Evolutionary conservation across 2,329 filamentous ascomycete species (phyloP).

Genomic region (Pseudogymnoascus sp.): DNA sequence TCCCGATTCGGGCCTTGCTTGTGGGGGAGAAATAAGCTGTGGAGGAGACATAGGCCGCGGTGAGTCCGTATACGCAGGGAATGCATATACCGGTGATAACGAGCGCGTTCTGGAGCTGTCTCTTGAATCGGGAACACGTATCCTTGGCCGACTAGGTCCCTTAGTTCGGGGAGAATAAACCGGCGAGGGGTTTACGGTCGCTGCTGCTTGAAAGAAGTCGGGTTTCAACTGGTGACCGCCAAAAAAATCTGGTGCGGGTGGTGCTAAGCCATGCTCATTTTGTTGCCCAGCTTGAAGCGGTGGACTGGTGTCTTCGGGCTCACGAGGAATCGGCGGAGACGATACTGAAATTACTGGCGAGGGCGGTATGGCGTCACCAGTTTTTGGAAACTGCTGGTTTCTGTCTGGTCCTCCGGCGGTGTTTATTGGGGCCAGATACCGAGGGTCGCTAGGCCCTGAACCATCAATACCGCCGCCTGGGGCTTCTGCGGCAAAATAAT

Average conservation of each 20-base stretch:
- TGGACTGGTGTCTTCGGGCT: slow-evolving; percentile 31
- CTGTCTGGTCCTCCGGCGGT: slow-evolving; percentile 15
- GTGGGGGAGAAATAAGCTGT: neutral
- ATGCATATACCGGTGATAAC: slow-evolving; percentile 25
- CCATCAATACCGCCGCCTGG: slow-evolving; percentile 29
- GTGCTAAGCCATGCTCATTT: slow-evolving; percentile 36
- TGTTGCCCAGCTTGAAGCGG: slow-evolving; percentile 19
- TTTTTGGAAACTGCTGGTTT: slow-evolving; percentile 18
- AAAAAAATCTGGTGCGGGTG: slow-evolving; percentile 33
- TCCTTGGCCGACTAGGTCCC: slow-evolving; percentile 18
- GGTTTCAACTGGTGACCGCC: slow-evolving; percentile 25
- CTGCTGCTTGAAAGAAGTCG: slow-evolving; percentile 24
- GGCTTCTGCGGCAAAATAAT: slow-evolving; percentile 23
- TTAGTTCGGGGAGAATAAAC: slow-evolving; percentile 17
- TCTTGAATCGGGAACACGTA: slow-evolving; percentile 27
- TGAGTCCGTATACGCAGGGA: slow-evolving; percentile 28
- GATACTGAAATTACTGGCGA: slow-evolving; percentile 28
- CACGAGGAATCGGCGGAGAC: slow-evolving; percentile 19
- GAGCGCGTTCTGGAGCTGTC: slow-evolving; percentile 23
- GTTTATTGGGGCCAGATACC: neutral
- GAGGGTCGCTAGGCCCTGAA: slow-evolving; percentile 29
- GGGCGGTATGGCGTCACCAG: slow-evolving; percentile 22
- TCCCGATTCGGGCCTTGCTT: neutral
- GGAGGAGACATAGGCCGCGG: slow-evolving; percentile 23
- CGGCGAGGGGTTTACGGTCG: slow-evolving; percentile 6